These are phyloP conservation scores for Phyllosticta ampelicida DNA, from an alignment of 2,329 filamentous ascomycete genomes.

Conservation along the genomic window DNA sequence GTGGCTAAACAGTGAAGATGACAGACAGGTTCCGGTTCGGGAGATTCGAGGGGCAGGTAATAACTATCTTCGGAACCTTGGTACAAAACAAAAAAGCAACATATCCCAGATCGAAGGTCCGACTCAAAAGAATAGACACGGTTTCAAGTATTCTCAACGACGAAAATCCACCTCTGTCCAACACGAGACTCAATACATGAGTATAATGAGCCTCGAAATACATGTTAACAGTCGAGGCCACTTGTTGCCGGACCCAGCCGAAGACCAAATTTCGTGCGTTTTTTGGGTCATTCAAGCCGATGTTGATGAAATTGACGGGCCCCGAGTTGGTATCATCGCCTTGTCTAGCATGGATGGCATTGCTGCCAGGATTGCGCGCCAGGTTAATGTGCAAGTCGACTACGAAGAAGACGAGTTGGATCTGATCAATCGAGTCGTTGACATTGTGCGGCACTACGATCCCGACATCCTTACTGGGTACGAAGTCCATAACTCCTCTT, in stretches of 20 bases:
- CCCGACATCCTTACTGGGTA: conserved; percentile 92
- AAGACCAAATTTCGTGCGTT: conserved; percentile 78
- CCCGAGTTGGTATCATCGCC: conserved; percentile 61
- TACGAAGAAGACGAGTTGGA: conserved; percentile 74
- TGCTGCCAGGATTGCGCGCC: conserved; percentile 50
- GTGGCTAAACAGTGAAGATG: conserved; percentile 45
- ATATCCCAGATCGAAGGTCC: conserved; percentile 82
- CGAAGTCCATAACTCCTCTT: conserved; percentile 85
- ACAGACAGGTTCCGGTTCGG: conserved; percentile 5
- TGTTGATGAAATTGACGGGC: conserved; percentile 35
- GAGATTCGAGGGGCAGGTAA: conserved; percentile 7
- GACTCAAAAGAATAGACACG: conserved; percentile 70
- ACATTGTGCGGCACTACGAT: conserved; percentile 73
- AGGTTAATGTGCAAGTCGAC: conserved; percentile 53
- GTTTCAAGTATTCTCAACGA: conserved; percentile 77
- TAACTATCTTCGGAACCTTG: conserved; percentile 10
- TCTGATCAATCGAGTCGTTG: conserved; percentile 72
- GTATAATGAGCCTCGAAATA: conserved; percentile 84
- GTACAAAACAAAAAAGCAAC: conserved; percentile 14
- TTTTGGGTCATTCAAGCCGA: conserved; percentile 79
- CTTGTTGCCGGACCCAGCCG: conserved; percentile 76
- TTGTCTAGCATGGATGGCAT: conserved; percentile 53
- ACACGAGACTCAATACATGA: conserved; percentile 89
- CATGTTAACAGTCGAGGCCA: conserved; percentile 79
- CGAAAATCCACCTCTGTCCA: conserved; percentile 63